These are phyloP conservation scores for Tulasnella sp. DNA, from an alignment of 768 basidiomycete species.

Conservation along the genomic window DNA sequence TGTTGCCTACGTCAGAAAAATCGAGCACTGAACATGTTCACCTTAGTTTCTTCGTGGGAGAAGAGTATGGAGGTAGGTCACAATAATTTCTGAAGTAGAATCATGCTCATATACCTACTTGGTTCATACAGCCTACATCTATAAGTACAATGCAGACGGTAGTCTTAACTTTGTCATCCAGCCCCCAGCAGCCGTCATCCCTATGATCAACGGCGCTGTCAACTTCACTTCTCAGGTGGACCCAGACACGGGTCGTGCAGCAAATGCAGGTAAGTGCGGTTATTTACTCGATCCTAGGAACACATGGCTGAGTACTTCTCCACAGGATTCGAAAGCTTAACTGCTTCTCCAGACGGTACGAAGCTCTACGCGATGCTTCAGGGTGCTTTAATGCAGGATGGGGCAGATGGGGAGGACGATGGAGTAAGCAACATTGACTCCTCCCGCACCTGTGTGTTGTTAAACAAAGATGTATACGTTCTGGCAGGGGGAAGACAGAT, in stretches of 20 bases:
- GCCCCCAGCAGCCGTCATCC: slow-evolving; percentile 48
- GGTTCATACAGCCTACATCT: slow-evolving; percentile 40
- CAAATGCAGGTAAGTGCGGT: slow-evolving; percentile 40
- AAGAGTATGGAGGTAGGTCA: slow-evolving; percentile 44
- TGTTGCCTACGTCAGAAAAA: not conserved
- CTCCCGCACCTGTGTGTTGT: too few species aligned
- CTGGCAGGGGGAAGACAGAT: too few species aligned
- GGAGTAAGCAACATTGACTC: slow-evolving; percentile 26
- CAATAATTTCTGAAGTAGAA: not conserved
- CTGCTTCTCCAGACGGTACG: slow-evolving; percentile 36
- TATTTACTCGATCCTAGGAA: not conserved
- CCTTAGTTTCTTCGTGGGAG: slow-evolving; percentile 49
- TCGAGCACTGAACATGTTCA: not conserved
- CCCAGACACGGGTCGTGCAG: slow-evolving; percentile 43
- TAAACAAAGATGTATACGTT: too few species aligned
- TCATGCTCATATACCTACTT: not conserved
- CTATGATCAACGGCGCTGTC: slow-evolving; percentile 33
- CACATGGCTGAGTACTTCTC: not conserved
- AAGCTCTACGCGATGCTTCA: slow-evolving; percentile 55
- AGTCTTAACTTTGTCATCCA: slow-evolving; percentile 45
- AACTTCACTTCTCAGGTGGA: slow-evolving; percentile 43
- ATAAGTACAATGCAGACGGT: slow-evolving; percentile 40
- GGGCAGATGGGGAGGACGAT: slow-evolving; percentile 40
- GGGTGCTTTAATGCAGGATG: slow-evolving; percentile 52
- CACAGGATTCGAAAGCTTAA: slow-evolving; percentile 48